Base-by-base conservation (phyloP, 805 yeast species). In the Candida michaelii region DNA sequence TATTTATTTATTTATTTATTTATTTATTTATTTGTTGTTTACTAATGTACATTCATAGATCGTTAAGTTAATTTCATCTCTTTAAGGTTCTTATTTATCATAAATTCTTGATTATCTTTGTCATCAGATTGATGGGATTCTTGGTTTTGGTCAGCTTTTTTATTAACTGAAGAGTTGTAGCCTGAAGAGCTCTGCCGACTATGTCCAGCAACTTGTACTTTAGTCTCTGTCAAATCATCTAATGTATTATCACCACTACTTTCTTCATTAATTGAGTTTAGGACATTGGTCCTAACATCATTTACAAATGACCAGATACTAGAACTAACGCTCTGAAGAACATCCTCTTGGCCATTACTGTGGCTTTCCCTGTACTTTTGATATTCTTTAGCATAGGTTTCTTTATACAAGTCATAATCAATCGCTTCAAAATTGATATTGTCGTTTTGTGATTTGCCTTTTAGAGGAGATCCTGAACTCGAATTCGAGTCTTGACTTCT, bases 261-360 rank as follows among this genome's bases (percentile, higher is more conserved):
- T 16, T 44, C 48, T 8, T 45, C 51, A 29, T 43, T 39, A 11
- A 48, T 37, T 17, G 45, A 38, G 31, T 33, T 48, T 36, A 48
- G 47, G 6, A 66, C 67, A 45, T 66, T 66, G 32, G 56, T 32
- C 31, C 65, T 66, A 13, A 71, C 66, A 40, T 70, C 74, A 45
- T 64, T 67, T 16, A 71, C 71, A 52, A 71, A 70, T 4, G 71
- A 49, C 74, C 74, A 70, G 13, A 71, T 59, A 10, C 71, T 65
- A 13, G 65, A 53, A 7, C 73, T 64, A 3, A 70, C 74, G 4
- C 64, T 57, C 46, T 69, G 71, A 17, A 71, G 47, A 69, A 70
- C 59, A 42, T 69, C 73, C 12, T 68, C 72, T 19, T 40, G 39
- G 13, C 42, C 42, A 9, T 21, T 46, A 5, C 18, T 43, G 3